Conservation (phyloP, 2,329 filamentous ascomycete genomes). For the Talaromyces amestolkiae region DNA sequence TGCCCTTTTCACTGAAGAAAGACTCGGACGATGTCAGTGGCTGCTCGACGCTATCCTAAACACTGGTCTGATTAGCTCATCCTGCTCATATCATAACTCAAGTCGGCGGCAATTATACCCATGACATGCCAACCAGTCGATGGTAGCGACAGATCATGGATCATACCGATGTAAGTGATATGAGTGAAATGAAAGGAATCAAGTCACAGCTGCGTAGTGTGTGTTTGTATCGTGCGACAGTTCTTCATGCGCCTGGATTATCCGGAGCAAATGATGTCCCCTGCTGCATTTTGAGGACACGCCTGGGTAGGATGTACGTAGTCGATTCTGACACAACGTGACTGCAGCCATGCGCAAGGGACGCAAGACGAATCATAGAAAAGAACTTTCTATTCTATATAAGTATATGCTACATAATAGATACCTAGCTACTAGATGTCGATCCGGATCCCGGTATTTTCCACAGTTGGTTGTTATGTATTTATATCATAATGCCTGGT, state of each 20-base stretch:
- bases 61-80: neutral
- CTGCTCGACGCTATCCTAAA: neutral
- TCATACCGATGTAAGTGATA: neutral
- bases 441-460: conserved; percentile 1
- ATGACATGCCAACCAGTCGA: neutral
- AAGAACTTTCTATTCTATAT: neutral
- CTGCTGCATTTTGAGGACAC: neutral
- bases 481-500: conserved; percentile 7
- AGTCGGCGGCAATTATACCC: conserved; percentile 1
- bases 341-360: neutral
- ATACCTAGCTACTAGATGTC: neutral
- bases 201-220: neutral
- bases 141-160: neutral
- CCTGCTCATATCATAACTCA: neutral
- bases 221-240: neutral
- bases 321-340: neutral
- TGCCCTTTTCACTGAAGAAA: neutral
- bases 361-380: neutral
- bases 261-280: conserved; percentile 4
- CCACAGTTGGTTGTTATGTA: neutral
- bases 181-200: neutral
- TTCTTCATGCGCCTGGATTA: neutral
- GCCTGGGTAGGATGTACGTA: neutral
- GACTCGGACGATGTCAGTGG: neutral
- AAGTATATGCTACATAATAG: no score